phyloP scores from a whole-genome alignment of 371 early-diverging fungal genomes.

The Umbelopsis sp. region DNA sequence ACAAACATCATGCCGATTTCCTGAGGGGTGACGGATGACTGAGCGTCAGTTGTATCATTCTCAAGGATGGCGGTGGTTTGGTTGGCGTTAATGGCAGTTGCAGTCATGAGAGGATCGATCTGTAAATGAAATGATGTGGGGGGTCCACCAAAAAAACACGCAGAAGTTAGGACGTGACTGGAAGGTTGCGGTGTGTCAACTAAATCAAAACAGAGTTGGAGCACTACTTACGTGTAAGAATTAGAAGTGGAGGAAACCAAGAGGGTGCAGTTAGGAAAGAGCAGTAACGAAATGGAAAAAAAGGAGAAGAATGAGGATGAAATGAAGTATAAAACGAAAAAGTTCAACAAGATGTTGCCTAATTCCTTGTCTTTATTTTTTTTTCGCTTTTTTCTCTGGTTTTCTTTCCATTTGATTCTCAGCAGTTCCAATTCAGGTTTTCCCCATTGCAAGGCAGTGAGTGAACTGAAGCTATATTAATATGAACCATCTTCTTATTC shows the following conservation, averaged over 20 bases:
- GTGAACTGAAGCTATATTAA: no score
- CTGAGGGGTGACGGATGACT: slow-evolving; percentile 29
- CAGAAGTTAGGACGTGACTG: slow-evolving; percentile 7
- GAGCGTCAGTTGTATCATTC: not conserved
- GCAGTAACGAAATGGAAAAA: not conserved
- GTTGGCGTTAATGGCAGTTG: slow-evolving; percentile 7
- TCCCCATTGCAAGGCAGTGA: not conserved
- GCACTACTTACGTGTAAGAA: slow-evolving; percentile 7
- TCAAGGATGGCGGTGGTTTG: slow-evolving; percentile 12
- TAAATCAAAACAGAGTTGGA: not conserved
- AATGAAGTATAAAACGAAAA: not conserved
- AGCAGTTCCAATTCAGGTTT: not conserved
- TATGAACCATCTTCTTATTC: no score
- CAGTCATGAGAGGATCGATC: slow-evolving; percentile 17
- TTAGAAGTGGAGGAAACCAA: slow-evolving; percentile 11
- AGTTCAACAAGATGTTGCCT: not conserved
- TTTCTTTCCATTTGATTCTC: slow-evolving; percentile 14
- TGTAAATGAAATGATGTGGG: not conserved
- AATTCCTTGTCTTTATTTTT: not conserved
- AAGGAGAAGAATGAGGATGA: not conserved
- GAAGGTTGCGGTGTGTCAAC: not conserved
- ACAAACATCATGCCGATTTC: slow-evolving; percentile 95
- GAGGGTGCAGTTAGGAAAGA: not conserved
- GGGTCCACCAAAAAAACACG: not conserved
- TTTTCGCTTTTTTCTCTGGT: not conserved